phyloP scores from a whole-genome alignment of 2,329 filamentous ascomycete genomes.

The Ceratocystis papillata region DNA sequence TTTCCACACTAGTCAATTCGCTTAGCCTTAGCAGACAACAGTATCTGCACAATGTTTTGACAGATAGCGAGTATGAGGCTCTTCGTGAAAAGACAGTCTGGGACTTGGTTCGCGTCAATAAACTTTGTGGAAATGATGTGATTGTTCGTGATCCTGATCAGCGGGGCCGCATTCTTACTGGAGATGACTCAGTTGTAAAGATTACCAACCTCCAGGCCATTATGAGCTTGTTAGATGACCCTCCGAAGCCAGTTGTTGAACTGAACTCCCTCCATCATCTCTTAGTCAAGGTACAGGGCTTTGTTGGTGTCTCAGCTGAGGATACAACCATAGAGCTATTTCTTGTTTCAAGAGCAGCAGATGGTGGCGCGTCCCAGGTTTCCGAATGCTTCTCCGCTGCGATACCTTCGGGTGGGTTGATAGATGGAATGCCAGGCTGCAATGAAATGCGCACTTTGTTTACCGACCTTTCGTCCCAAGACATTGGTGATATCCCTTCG shows the following conservation, averaged over 20 bases:
- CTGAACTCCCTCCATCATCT: constrained; percentile 67
- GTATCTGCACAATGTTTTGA: constrained; percentile 87
- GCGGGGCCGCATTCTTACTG: constrained; percentile 74
- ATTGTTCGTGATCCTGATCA: constrained; percentile 84
- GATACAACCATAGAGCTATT: constrained; percentile 66
- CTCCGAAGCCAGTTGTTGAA: constrained; percentile 58
- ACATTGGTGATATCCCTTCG: constrained; percentile 52
- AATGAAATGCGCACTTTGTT: constrained; percentile 75
- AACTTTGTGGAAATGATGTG: constrained; percentile 83
- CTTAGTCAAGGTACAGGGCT: constrained; percentile 71
- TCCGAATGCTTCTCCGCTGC: constrained; percentile 78
- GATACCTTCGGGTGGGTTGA: constrained; percentile 61
- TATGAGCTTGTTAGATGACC: constrained; percentile 85
- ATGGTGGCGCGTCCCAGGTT: constrained; percentile 52
- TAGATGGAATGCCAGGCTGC: constrained; percentile 53
- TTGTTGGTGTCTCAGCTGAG: constrained; percentile 65
- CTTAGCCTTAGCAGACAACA: constrained; percentile 79
- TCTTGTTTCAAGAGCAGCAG: constrained; percentile 60
- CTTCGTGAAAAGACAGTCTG: constrained; percentile 86
- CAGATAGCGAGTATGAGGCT: constrained; percentile 65
- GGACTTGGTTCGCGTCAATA: constrained; percentile 90
- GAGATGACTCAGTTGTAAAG: constrained; percentile 85
- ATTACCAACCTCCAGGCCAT: constrained; percentile 84
- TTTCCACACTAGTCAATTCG: constrained; percentile 69
- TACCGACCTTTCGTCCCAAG: constrained; percentile 68